Conservation (phyloP, 2,329 filamentous ascomycete species). For the Shiraia sp. region DNA sequence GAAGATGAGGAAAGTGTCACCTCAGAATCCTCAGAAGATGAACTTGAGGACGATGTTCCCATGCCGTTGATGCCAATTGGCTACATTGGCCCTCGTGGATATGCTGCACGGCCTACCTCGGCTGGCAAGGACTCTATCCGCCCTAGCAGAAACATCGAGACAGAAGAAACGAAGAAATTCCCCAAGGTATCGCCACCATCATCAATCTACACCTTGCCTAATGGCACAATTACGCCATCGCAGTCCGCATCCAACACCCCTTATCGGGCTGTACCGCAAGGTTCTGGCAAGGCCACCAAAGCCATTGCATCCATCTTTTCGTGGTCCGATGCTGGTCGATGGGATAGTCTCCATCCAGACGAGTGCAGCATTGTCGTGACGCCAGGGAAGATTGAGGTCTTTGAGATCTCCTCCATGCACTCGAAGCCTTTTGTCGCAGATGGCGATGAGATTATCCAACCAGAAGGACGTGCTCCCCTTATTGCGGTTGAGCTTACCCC, state of each 20-base stretch:
- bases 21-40: conserved; percentile 60
- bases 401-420: conserved; percentile 57
- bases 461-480: conserved; percentile 53
- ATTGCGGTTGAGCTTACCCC: conserved; percentile 85
- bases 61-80: conserved; percentile 43
- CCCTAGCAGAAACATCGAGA: conserved; percentile 12
- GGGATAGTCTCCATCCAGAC: conserved; percentile 64
- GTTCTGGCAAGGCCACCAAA: conserved; percentile 56
- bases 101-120: conserved; percentile 14
- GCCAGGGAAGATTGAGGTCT: conserved; percentile 68
- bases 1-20: conserved; percentile 56
- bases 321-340: conserved; percentile 63
- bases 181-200: conserved; percentile 48
- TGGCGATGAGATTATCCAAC: conserved; percentile 44
- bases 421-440: conserved; percentile 47
- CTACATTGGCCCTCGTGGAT: conserved; percentile 21
- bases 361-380: conserved; percentile 67
- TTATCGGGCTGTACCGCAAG: conserved; percentile 59
- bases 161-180: conserved; percentile 41
- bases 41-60: conserved; percentile 55
- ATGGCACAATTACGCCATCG: conserved; percentile 71
- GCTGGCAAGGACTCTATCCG: conserved; percentile 14
- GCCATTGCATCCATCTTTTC: conserved; percentile 64
- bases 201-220: conserved; percentile 45
- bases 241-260: conserved; percentile 80